These are phyloP conservation scores for Candida koratica DNA, from an alignment of 805 yeast genomes.

Conservation along the genomic window DNA sequence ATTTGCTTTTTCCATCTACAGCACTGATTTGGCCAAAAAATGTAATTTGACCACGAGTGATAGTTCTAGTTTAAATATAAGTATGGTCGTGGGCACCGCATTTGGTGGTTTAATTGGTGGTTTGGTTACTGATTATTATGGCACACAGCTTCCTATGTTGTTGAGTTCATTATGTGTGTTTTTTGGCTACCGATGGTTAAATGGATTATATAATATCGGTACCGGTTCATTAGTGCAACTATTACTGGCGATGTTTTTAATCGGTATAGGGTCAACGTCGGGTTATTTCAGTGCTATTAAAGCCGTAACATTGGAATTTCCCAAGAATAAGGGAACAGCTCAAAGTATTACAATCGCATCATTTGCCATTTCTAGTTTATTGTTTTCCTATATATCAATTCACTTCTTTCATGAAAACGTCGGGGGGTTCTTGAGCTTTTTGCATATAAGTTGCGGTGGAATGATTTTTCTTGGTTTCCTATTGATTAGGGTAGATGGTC, in stretches of 20 bases:
- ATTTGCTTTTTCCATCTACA: conserved; percentile 32
- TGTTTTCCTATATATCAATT: conserved; percentile 23
- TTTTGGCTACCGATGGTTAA: conserved; percentile 28
- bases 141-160: conserved; percentile 32
- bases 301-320: conserved; percentile 32
- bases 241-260: conserved; percentile 25
- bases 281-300: conserved; percentile 33
- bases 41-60: conserved; percentile 27
- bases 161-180: conserved; percentile 22
- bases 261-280: conserved; percentile 31
- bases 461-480: conserved; percentile 27
- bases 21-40: conserved; percentile 28
- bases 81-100: conserved; percentile 30
- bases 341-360: conserved; percentile 35
- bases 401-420: conserved; percentile 21
- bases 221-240: conserved; percentile 16
- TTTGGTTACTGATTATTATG: conserved; percentile 29
- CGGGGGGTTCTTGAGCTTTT: conserved; percentile 21
- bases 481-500: conserved; percentile 30
- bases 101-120: conserved; percentile 33
- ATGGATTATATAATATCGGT: conserved; percentile 21
- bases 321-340: conserved; percentile 31
- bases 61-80: conserved; percentile 29
- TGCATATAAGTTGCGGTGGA: conserved; percentile 21
- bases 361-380: conserved; percentile 32